Evolutionary conservation across 192 early-diverging fungal genomes (phyloP).

Genomic region (Coemansia sp.): DNA sequence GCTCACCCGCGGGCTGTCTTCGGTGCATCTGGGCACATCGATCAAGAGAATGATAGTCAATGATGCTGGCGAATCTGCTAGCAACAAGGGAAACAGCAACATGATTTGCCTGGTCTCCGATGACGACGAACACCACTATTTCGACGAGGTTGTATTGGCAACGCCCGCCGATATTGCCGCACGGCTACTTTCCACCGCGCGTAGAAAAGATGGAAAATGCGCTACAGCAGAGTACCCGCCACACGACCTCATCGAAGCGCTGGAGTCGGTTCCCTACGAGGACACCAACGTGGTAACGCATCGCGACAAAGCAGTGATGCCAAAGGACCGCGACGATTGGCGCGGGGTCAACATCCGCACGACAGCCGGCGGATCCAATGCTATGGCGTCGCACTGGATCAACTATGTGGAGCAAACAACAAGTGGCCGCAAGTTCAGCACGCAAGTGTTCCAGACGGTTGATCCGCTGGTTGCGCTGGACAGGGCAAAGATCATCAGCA

Average conservation of each 20-base stretch:
- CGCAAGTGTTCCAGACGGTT: conserved; percentile 62
- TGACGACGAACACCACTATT: conserved; percentile 13
- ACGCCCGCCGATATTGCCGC: conserved; percentile 42
- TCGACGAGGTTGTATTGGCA: conserved; percentile 45
- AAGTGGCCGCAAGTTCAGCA: conserved; percentile 24
- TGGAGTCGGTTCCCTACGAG: conserved; percentile 46
- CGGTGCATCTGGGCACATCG: conserved; percentile 11
- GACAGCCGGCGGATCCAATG: conserved; percentile 2
- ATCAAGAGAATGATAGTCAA: conserved; percentile 14
- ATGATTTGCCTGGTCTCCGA: conserved; percentile 6
- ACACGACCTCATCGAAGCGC: conserved; percentile 26
- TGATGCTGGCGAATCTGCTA: not conserved
- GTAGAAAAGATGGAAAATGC: not conserved
- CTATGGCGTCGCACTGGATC: conserved; percentile 50
- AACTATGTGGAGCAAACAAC: conserved; percentile 58
- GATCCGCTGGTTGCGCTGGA: conserved; percentile 59
- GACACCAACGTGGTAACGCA: conserved; percentile 48
- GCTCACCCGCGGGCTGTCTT: conserved; percentile 11
- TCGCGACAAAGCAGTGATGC: conserved; percentile 51
- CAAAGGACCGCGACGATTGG: conserved; percentile 31
- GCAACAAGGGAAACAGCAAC: not conserved
- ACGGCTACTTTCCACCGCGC: conserved; percentile 3
- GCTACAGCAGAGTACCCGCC: conserved; percentile 13
- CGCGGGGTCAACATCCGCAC: conserved; percentile 55
- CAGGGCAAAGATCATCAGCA: conserved; percentile 38